These are phyloP conservation scores for Aspergillus novofumigatus DNA, from an alignment of 2,329 filamentous ascomycete genomes.

Conservation along the genomic window DNA sequence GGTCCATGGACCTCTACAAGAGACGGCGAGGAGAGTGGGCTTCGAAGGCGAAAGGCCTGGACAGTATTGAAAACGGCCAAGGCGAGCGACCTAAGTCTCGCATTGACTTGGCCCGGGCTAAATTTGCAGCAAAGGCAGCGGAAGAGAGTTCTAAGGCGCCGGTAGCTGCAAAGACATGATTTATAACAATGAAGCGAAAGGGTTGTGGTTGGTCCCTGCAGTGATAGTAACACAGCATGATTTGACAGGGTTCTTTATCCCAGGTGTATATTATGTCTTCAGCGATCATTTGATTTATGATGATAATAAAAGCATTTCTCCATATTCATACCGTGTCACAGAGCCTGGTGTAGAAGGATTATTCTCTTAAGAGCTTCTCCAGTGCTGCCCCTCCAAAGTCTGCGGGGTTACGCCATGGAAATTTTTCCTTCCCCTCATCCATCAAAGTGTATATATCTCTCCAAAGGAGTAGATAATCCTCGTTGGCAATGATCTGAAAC, in stretches of 20 bases:
- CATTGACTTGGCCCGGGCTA: conserved; percentile 56
- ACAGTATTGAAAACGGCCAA: conserved; percentile 20
- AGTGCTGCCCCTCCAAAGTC: not conserved
- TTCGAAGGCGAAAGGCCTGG: conserved; percentile 53
- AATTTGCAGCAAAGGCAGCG: conserved; percentile 46
- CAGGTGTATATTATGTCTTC: not conserved
- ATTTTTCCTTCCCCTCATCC: not conserved
- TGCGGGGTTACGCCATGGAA: not conserved
- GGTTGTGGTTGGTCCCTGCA: not conserved
- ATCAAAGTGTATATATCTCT: not conserved
- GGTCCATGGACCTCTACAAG: conserved; percentile 69
- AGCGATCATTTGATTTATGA: not conserved
- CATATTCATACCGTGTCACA: not conserved
- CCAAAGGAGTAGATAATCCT: no score
- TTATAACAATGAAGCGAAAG: not conserved
- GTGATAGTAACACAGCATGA: not conserved
- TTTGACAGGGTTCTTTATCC: not conserved
- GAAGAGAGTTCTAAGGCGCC: conserved; percentile 11
- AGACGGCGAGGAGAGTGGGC: conserved; percentile 61
- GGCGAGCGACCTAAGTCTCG: conserved; percentile 43
- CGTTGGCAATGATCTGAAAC: not conserved
- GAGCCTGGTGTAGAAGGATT: not conserved
- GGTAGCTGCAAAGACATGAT: conserved; percentile 12
- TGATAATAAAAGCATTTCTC: not conserved
- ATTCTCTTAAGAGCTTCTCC: not conserved